These are phyloP conservation scores for Oryza rufipogon DNA, from an alignment of 176 grass and related monocot species.

Conservation along the genomic window DNA sequence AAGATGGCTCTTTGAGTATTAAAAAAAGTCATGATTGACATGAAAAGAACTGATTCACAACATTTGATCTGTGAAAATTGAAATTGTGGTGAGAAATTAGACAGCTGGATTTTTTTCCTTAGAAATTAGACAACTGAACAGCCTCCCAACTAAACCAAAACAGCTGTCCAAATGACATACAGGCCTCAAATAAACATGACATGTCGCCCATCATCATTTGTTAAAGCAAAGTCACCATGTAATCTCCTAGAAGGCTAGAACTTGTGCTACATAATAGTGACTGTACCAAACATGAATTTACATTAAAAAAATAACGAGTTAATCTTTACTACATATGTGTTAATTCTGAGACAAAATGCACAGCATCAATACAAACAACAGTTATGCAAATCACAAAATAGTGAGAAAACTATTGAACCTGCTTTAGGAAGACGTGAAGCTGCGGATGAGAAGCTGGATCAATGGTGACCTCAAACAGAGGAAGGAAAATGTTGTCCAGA, in stretches of 20 bases:
- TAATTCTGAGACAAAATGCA: constrained; percentile 16
- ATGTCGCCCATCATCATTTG: background rate
- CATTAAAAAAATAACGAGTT: constrained; percentile 10
- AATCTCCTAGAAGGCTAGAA: background rate
- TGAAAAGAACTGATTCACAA: background rate
- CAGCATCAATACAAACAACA: background rate
- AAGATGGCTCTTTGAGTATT: background rate
- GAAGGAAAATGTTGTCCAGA: constrained; percentile 99
- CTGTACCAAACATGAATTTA: constrained; percentile 5
- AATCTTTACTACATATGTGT: constrained; percentile 1
- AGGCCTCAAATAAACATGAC: constrained; percentile 4
- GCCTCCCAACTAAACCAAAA: background rate
- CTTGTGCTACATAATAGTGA: constrained; percentile 7
- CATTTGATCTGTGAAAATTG: constrained; percentile 3
- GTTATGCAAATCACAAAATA: constrained; percentile 33
- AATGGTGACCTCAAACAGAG: constrained; percentile 96
- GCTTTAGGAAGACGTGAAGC: constrained; percentile 90
- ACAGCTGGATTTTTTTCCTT: background rate
- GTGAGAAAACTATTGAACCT: constrained; percentile 57
- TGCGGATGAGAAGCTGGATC: constrained; percentile 94
- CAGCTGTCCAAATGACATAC: constrained; percentile 1
- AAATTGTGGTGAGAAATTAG: constrained; percentile 11
- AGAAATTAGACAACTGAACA: background rate
- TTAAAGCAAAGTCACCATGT: background rate
- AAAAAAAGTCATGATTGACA: background rate